A percentile compares a stretch with the other conserved stretches of the same genome.
Conservation (phyloP, 139 green algal genomes). For the Zygnema cylindricum region DNA sequence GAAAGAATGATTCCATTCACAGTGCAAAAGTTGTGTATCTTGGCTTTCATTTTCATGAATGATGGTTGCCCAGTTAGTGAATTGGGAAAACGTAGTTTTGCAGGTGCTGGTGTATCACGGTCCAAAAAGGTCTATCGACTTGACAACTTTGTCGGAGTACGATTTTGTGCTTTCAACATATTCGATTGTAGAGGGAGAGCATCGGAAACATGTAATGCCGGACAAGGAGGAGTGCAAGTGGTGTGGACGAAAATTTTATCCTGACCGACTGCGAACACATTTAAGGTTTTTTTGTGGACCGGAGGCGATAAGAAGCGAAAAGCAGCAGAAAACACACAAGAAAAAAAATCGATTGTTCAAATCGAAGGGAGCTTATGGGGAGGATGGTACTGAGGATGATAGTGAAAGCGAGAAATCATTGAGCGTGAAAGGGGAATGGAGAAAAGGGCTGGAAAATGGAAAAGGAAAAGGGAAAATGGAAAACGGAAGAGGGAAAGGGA, state of each 20-base stretch:
- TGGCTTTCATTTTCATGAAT: too few relatives aligned
- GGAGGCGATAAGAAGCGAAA: conserved; percentile 78
- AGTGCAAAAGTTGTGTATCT: too few relatives aligned
- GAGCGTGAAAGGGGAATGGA: not conserved
- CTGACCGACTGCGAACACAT: conserved; percentile 70
- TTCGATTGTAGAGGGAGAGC: conserved; percentile 86
- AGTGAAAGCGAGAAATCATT: conserved; percentile 20
- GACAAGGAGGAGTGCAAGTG: conserved; percentile 77
- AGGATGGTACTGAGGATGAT: not conserved
- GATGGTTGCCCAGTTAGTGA: too few relatives aligned
- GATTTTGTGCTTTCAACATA: conserved; percentile 94
- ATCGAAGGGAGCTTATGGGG: not conserved
- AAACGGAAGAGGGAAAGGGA: not conserved
- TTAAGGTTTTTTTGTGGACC: conserved; percentile 93
- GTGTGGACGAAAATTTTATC: conserved; percentile 84
- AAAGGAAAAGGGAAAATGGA: not conserved
- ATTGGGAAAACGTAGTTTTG: too few relatives aligned
- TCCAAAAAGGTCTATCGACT: conserved; percentile 41
- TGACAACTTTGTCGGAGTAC: conserved; percentile 66
- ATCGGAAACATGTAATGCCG: conserved; percentile 72
- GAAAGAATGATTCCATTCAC: too few relatives aligned
- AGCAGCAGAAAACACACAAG: conserved; percentile 81
- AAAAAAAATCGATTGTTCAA: conserved; percentile 63
- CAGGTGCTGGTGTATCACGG: conserved; percentile 86
- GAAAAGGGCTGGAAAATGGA: not conserved